Base-by-base conservation (phyloP, 371 early-diverging fungal genomes). In the Lichtheimia ramosa region DNA sequence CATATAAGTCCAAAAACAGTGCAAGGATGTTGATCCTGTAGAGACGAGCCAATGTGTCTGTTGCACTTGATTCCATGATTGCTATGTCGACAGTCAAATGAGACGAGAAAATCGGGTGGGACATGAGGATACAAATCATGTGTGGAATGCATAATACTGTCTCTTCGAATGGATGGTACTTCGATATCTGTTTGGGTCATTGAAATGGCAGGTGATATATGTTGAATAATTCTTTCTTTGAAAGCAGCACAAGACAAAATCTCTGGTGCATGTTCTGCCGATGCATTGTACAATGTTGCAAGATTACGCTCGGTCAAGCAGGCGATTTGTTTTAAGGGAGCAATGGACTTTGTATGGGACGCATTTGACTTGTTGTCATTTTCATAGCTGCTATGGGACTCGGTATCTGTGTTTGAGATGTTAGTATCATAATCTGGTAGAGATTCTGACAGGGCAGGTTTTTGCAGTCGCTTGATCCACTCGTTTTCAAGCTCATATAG, bases 261-360 rank as follows among this genome's bases (percentile, higher is more conserved):
- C 13, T 62, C 48, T 5, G 62, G 40, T n/a, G 67, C 62, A 48
- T 62, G 56, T 51, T 62, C 67, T 7, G 59, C 41, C 3, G 67
- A 59, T 48, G 62, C 55, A 21, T 55, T 62, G 57, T 68, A 68
- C 40, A 68, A 63, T 8, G 68, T 58, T 48, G 61, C 56, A 54
- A 57, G 56, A 34, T 65, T 65, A 34, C 48, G 66, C 41, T 57
- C 63, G 42, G 63, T 56, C 46, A 62, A 27, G 34, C 50, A 43
- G 43, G 63, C 63, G 24, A 34, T 48, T 18, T 21, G 46, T 6
- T 21, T 46, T 21, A 21, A 13, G 46, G 15, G 46, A 46, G 6
- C 46, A 46, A 46, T 46, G 46, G 34, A 34, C 8, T 6, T 8
- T 34, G 34, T 34, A 34, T 34, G 34, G 34, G 34, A 34, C 10